Evolutionary conservation across 208 protist genomes (phyloP).

Genomic region (Acanthamoeba rhysodes): DNA sequence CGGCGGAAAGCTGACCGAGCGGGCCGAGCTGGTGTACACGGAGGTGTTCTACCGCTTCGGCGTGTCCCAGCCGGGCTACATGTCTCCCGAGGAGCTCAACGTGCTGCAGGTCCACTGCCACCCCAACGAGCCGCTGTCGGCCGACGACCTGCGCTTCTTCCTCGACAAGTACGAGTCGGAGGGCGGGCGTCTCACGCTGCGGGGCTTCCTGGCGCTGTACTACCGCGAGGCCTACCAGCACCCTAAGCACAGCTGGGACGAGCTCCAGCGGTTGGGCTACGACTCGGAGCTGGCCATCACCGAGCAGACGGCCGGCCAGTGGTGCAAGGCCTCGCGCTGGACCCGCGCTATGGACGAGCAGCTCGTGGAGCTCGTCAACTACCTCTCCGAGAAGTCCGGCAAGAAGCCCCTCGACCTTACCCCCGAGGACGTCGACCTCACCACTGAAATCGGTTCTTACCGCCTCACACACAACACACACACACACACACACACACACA

Average conservation of each 20-base stretch:
- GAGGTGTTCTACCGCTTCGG: conserved; percentile 60
- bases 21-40: conserved; percentile 49
- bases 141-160: conserved; percentile 43
- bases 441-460: background rate
- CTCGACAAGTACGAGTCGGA: conserved; percentile 28
- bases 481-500: background rate
- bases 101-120: conserved; percentile 70
- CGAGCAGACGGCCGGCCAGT: background rate
- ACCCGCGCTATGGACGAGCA: conserved; percentile 54
- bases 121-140: conserved; percentile 47
- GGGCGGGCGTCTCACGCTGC: conserved; percentile 42
- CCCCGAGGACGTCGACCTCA: background rate
- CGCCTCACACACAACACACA: background rate
- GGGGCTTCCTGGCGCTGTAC: conserved; percentile 50
- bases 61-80: conserved; percentile 53
- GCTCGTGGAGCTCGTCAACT: conserved; percentile 70
- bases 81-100: conserved; percentile 60
- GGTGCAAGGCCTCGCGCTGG: conserved; percentile 56
- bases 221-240: conserved; percentile 55
- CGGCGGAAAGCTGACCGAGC: conserved; percentile 21
- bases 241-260: conserved; percentile 68
- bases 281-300: conserved; percentile 60
- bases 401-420: conserved; percentile 45
- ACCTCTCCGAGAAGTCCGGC: conserved; percentile 32
- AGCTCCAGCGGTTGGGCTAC: conserved; percentile 45